phyloP scores from a whole-genome alignment of 345 rosid species.

The Clarkia xantiana region DNA sequence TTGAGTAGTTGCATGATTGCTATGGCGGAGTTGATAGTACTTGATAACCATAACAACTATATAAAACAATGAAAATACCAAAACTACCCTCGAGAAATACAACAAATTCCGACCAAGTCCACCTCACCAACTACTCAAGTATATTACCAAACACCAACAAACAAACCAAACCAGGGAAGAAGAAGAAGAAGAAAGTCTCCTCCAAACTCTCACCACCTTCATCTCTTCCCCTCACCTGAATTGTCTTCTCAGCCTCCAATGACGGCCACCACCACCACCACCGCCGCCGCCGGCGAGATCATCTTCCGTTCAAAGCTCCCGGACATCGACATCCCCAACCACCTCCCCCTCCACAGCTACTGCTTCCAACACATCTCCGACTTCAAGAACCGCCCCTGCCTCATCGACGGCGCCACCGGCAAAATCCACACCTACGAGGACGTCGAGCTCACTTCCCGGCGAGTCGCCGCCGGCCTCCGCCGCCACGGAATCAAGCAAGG shows the following conservation, averaged over 20 bases:
- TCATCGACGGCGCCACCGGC: conserved; percentile 66
- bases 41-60: too few species aligned
- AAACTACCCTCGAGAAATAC: too few species aligned
- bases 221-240: neutral
- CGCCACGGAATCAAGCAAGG: conserved; percentile 40
- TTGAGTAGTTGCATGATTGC: too few species aligned
- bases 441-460: conserved; percentile 49
- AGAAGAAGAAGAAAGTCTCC: too few species aligned
- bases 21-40: too few species aligned
- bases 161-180: too few species aligned
- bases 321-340: conserved; percentile 56
- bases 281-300: conserved; percentile 17
- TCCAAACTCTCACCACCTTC: neutral
- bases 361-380: conserved; percentile 45
- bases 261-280: conserved; percentile 12
- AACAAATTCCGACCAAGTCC: too few species aligned
- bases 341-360: conserved; percentile 44
- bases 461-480: conserved; percentile 41
- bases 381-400: conserved; percentile 34
- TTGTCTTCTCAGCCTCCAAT: conserved; percentile 5
- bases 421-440: conserved; percentile 41
- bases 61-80: too few species aligned
- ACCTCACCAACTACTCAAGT: too few species aligned
- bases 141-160: too few species aligned
- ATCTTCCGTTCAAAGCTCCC: conserved; percentile 74